These are phyloP conservation scores for Solanum virginianum DNA, from an alignment of 257 asterid genomes.

Conservation along the genomic window DNA sequence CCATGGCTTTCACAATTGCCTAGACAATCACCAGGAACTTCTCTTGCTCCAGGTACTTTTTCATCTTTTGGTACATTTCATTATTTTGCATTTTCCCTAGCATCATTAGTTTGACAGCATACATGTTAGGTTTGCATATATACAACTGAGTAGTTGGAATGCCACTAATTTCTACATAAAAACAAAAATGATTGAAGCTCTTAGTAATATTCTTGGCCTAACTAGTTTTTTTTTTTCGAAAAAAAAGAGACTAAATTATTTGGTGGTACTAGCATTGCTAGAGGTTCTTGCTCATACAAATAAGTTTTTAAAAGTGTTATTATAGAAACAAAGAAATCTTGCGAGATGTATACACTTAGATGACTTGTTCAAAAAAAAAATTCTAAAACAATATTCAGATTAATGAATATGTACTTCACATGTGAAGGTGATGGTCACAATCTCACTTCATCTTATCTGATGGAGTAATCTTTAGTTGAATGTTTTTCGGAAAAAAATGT, in stretches of 20 bases:
- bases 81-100: not conserved
- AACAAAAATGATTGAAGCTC: not conserved
- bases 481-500: not conserved
- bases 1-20: slow-evolving; percentile 13
- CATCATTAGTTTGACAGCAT: not conserved
- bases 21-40: slow-evolving; percentile 10
- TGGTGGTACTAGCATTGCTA: not conserved
- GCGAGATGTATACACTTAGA: not conserved
- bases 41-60: not conserved
- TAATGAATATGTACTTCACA: not conserved
- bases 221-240: not conserved
- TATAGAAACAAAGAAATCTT: not conserved
- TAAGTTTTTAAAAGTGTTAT: not conserved
- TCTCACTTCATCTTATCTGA: not conserved
- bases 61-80: not conserved
- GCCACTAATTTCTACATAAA: not conserved
- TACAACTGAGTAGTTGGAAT: not conserved
- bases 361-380: not conserved
- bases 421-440: not conserved
- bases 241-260: not conserved
- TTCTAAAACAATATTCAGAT: not conserved
- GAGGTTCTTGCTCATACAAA: not conserved
- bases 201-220: not conserved
- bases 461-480: not conserved
- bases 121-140: not conserved